Evolutionary conservation across 345 rosid species (phyloP).

Genomic region (Pugionium cornutum): DNA sequence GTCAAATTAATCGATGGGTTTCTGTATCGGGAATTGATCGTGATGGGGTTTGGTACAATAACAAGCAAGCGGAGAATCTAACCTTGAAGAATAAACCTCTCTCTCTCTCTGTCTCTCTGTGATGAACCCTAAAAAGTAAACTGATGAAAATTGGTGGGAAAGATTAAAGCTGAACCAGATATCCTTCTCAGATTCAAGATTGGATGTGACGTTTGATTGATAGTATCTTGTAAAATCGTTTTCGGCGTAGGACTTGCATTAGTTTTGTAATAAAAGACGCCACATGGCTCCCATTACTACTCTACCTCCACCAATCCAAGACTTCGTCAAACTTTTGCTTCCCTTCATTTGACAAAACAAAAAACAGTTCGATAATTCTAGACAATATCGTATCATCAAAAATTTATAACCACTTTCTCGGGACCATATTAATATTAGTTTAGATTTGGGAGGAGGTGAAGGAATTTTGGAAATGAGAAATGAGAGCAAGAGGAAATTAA

Average conservation of each 20-base stretch:
- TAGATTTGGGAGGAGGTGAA: constrained; percentile 53
- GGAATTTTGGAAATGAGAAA: constrained; percentile 36
- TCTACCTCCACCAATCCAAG: constrained; percentile 2
- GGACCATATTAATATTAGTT: constrained; percentile 27
- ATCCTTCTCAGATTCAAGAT: constrained; percentile 28
- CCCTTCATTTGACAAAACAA: too few relatives aligned
- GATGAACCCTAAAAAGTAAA: not conserved
- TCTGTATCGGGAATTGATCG: constrained; percentile 8
- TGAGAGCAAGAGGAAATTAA: constrained; percentile 46
- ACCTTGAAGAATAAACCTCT: not conserved
- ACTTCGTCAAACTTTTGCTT: constrained; percentile 16
- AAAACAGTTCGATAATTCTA: too few relatives aligned
- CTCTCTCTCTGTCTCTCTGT: not conserved
- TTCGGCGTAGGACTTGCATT: constrained; percentile 11
- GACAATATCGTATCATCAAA: too few relatives aligned
- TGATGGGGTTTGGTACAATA: not conserved
- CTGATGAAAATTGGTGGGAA: not conserved
- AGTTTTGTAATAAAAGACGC: constrained; percentile 19
- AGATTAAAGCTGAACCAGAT: not conserved
- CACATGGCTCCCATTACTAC: constrained; percentile 30
- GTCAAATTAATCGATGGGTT: constrained; percentile 21
- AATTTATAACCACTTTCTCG: too few relatives aligned
- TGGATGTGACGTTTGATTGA: constrained; percentile 19
- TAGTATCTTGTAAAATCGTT: not conserved
- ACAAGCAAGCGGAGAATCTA: constrained; percentile 6